A percentile compares a stretch with the other conserved stretches of the same genome.
These are phyloP conservation scores for Kurtzmaniella fragi DNA, from an alignment of 805 yeast genomes.

Conservation along the genomic window DNA sequence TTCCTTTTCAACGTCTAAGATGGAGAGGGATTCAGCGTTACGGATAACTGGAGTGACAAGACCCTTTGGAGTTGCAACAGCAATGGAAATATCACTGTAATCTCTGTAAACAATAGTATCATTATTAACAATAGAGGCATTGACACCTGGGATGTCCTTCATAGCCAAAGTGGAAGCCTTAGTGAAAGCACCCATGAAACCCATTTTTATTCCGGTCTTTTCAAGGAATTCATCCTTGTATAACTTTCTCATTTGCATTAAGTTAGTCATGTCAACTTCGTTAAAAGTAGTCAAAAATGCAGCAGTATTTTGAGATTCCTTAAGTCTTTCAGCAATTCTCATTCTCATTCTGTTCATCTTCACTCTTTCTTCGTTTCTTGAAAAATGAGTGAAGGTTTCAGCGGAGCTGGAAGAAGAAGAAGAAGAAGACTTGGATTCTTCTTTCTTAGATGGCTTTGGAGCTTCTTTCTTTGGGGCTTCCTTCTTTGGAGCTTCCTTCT, in stretches of 20 bases:
- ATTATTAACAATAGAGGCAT: constrained; percentile 88
- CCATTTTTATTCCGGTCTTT: constrained; percentile 90
- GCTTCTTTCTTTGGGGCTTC: constrained; percentile 22
- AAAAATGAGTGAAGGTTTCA: constrained; percentile 43
- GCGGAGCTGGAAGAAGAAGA: constrained; percentile 23
- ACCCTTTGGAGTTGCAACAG: constrained; percentile 99
- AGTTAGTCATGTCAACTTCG: constrained; percentile 92
- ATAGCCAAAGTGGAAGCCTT: constrained; percentile 90
- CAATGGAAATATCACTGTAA: constrained; percentile 91
- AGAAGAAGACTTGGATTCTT: constrained; percentile 23
- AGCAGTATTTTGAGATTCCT: constrained; percentile 98
- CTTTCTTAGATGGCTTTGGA: too few relatives aligned
- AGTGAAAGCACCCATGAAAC: constrained; percentile 98
- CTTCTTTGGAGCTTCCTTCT: constrained; percentile 22
- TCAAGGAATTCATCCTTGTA: constrained; percentile 96
- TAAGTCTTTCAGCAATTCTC: constrained; percentile 97
- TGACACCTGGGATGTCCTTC: constrained; percentile 91
- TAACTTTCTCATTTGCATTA: constrained; percentile 90
- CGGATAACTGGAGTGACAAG: constrained; percentile 96
- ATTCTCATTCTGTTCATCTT: constrained; percentile 99
- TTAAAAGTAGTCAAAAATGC: constrained; percentile 97
- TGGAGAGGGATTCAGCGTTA: constrained; percentile 88
- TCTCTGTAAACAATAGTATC: constrained; percentile 95
- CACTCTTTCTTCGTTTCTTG: constrained; percentile 85
- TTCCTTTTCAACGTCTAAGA: constrained; percentile 86